Conservation (phyloP, 306 rosid species). For the Heteromeles arbutifolia region DNA sequence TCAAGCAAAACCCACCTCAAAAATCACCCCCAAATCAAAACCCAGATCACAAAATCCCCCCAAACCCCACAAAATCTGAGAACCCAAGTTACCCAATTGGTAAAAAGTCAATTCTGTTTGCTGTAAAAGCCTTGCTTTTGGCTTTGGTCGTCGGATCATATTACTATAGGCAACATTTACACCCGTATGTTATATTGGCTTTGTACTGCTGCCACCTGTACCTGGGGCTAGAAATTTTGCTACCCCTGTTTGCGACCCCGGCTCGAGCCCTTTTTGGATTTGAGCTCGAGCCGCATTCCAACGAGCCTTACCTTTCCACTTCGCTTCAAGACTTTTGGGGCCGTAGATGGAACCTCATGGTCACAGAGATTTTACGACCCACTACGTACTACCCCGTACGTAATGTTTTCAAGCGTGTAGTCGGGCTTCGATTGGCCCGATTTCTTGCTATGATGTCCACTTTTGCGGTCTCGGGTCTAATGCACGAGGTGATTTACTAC, state of each 20-base stretch:
- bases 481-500: constrained; percentile 66
- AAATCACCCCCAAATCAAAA: neutral
- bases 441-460: constrained; percentile 20
- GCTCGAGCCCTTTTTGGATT: constrained; percentile 33
- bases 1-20: constrained; percentile 19
- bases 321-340: constrained; percentile 92
- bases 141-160: constrained; percentile 23
- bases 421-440: constrained; percentile 22
- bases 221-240: constrained; percentile 36
- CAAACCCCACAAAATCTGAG: neutral
- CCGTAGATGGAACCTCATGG: constrained; percentile 78
- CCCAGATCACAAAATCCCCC: neutral
- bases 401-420: accelerated
- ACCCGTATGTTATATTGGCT: constrained; percentile 17
- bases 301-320: constrained; percentile 51
- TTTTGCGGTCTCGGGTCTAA: constrained; percentile 49
- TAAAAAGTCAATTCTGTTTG: neutral
- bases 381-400: constrained; percentile 37
- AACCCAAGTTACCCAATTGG: neutral
- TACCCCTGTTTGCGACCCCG: constrained; percentile 31
- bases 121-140: constrained; percentile 28
- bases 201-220: constrained; percentile 54
- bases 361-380: constrained; percentile 43
- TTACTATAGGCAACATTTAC: constrained; percentile 25
- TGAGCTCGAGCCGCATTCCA: constrained; percentile 53